Percentiles rank a stretch among this genome's conserved stretches.
Evolutionary conservation across 1,284 basidiomycete genomes (phyloP).

Genomic region (Schizophyllum amplum): DNA sequence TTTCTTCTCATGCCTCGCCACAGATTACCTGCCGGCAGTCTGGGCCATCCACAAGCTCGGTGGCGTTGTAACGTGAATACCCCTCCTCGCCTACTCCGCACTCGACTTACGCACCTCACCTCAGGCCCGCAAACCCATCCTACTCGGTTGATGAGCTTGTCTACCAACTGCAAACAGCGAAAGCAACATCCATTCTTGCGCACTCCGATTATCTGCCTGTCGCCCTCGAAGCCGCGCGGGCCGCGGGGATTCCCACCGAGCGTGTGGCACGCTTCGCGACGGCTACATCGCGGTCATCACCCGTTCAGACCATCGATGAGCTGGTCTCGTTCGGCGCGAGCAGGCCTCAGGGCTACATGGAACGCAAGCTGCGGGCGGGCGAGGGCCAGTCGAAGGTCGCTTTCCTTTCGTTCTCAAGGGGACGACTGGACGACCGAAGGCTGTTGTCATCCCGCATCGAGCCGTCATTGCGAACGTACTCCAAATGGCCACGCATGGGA

Average conservation of each 20-base stretch:
- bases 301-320: slow-evolving; percentile 36
- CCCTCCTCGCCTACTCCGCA: slow-evolving; percentile 5
- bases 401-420: slow-evolving; percentile 76
- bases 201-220: slow-evolving; percentile 56
- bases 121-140: slow-evolving; percentile 56
- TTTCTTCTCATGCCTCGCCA: slow-evolving; percentile 2
- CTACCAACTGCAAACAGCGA: slow-evolving; percentile 50
- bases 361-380: slow-evolving; percentile 44
- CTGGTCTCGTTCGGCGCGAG: slow-evolving; percentile 46
- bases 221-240: slow-evolving; percentile 44
- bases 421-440: slow-evolving; percentile 57
- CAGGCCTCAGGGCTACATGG: slow-evolving; percentile 34
- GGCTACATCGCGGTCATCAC: slow-evolving; percentile 2
- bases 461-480: slow-evolving; percentile 60
- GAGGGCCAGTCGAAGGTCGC: slow-evolving; percentile 66
- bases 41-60: slow-evolving; percentile 75
- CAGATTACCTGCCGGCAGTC: slow-evolving; percentile 64
- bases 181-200: slow-evolving; percentile 50
- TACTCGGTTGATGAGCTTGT: slow-evolving; percentile 64
- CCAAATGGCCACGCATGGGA: slow-evolving; percentile 47
- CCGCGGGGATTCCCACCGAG: slow-evolving; percentile 43
- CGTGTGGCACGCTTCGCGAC: slow-evolving; percentile 44
- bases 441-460: slow-evolving; percentile 64
- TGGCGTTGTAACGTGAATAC: slow-evolving; percentile 53
- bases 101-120: slow-evolving; percentile 17